Evolutionary conservation across 495 filamentous ascomycete species (phyloP).

Genomic region (Annulohypoxylon stygium): DNA sequence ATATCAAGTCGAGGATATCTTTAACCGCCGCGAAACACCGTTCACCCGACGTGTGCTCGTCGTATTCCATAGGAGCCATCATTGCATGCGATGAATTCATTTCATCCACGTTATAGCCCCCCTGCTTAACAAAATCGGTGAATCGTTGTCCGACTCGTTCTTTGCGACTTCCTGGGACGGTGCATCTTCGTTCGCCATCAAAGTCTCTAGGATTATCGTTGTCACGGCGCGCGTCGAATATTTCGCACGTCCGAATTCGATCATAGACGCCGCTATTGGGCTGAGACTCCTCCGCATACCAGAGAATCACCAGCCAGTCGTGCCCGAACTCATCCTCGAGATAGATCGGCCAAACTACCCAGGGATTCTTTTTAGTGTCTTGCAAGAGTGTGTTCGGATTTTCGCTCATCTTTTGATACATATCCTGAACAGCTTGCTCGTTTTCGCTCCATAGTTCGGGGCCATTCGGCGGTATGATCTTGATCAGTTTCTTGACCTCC

Average conservation of each 20-base stretch:
- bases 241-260: not conserved
- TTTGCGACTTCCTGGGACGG: not conserved
- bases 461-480: slow-evolving; percentile 31
- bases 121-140: not conserved
- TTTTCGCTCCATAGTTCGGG: slow-evolving; percentile 42
- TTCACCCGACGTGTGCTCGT: slow-evolving; percentile 45
- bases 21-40: slow-evolving; percentile 44
- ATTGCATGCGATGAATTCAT: not conserved
- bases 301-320: slow-evolving; percentile 42
- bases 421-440: not conserved
- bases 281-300: slow-evolving; percentile 10
- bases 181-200: not conserved
- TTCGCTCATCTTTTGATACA: slow-evolving; percentile 33
- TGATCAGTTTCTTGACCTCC: not conserved
- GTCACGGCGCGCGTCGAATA: slow-evolving; percentile 44
- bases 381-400: slow-evolving; percentile 10
- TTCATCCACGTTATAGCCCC: not conserved
- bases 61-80: slow-evolving; percentile 36
- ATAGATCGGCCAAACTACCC: slow-evolving; percentile 47
- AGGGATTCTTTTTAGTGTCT: slow-evolving; percentile 36
- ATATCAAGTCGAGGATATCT: slow-evolving; percentile 3
- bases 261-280: slow-evolving; percentile 34
- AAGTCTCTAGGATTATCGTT: not conserved
- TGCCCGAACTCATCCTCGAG: slow-evolving; percentile 48
- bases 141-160: slow-evolving; percentile 12